Evolutionary conservation across 352 stramenopile genomes (phyloP), one percentile per base, ranked within the genome.

Genomic region (Globisporangium heterothallicum): DNA sequence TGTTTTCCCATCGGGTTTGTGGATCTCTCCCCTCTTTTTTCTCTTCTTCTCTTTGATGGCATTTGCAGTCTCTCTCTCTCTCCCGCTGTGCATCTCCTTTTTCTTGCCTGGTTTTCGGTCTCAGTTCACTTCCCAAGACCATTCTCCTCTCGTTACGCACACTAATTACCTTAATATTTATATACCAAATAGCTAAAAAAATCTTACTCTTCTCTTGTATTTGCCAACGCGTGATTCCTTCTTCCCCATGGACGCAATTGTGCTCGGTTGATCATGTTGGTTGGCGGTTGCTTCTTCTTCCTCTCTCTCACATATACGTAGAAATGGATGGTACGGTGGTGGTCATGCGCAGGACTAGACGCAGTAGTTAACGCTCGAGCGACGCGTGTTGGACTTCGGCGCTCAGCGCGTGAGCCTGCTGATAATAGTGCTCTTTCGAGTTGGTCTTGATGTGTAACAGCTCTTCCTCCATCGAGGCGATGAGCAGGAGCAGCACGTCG

Each of bases 391-490:
- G 54, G 51, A 89, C 81, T 46, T 77, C 70, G 46, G 72, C 53
- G 44, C 67, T 72, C 32, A 89, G 61, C 21, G 76, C 76, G 26
- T 60, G 52, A 0, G 76, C 71, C 56, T 90, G 78, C 21, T 83
- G 55, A 45, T 72, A 64, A 52, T 88, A 92, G 51, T 86, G 70
- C 42, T 84, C 64, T 42, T 64, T 79, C 22, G 82, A 84, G 27
- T 59, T 78, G 9, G 75, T 86, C 41, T 84, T 81, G 45, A 87
- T 72, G 58, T 92, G 77, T 51, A 92, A 57, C 29, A 92, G 59
- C 59, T 92, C 78, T 56, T 92, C 82, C 38, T 92, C 82, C 64
- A 92, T 72, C 9, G 82, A 70, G 10, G 77, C 69, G 3, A 90
- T 53, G 25, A 92, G 56, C 16, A 70, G 44, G 50, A 88, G 51